Base-by-base conservation (phyloP, 768 basidiomycete genomes). In the Xerocomellus dryophilus region DNA sequence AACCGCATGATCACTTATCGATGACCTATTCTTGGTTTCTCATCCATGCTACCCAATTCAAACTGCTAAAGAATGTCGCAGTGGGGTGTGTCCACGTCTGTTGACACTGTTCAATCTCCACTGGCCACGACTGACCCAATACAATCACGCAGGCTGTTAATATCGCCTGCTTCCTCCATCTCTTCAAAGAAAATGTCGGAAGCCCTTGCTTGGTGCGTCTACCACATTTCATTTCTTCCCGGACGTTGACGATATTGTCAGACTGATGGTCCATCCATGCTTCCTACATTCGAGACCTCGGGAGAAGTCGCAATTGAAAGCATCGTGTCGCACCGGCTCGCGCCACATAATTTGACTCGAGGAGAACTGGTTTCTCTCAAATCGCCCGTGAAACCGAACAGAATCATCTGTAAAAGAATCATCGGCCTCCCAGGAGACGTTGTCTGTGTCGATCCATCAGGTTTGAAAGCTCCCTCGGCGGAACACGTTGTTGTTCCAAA, bases 351-450 rank as follows among this genome's bases (percentile, higher is more conserved):
- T 15, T 70, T 93, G 45, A 62, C 72, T 49, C 82, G 93, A 48
- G 94, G 94, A 44, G 91, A 94, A 62, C 73, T 98, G 42, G 70
- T 95, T 53, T 81, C 85, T 14, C 73, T 87, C 29, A 78, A 75
- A 48, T 91, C 90, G 2, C 92, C 93, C 11, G 66, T 83, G 43
- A 78, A 84, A 51, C 88, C 88, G 3, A 70, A 71, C 4, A 80
- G 80, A 43, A 73, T 83, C 27, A 80, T 96, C 34, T 95, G 92
- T 73, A 98, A 98, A 74, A 83, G 96, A 39, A 74, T 98, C 11
- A 78, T 96, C 34, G 96, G 94, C 2, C 73, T 98, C 21, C 88
- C 93, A 21, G 95, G 96, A 5, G 96, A 98, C 70, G 73, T 85
- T 34, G 68, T 98, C 29, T 93, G 91, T 56, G 87, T 93, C 20